Evolutionary conservation across 2,329 filamentous ascomycete genomes (phyloP).

Genomic region (Aspergillus sp.): DNA sequence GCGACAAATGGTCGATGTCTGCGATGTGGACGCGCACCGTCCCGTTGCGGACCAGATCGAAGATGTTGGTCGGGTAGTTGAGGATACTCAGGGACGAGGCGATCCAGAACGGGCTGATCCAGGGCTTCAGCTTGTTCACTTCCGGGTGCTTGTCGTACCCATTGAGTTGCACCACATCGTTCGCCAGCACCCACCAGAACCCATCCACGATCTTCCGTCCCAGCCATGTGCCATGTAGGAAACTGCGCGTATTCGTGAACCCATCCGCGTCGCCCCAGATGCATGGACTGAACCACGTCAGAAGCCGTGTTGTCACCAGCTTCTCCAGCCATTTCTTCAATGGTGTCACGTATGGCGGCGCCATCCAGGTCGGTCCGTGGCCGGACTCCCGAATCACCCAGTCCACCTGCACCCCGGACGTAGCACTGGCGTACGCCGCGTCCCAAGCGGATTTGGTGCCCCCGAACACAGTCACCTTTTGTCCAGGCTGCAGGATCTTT

Average conservation of each 20-base stretch:
- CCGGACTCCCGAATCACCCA: slow-evolving; percentile 36
- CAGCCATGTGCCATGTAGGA: slow-evolving; percentile 46
- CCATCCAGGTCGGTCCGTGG: slow-evolving; percentile 36
- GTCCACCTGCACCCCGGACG: slow-evolving; percentile 42
- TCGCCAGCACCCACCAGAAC: slow-evolving; percentile 47
- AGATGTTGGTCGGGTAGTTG: slow-evolving; percentile 52
- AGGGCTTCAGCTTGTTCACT: slow-evolving; percentile 39
- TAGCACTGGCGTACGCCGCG: slow-evolving; percentile 51
- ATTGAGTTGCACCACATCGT: slow-evolving; percentile 43
- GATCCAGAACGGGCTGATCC: slow-evolving; percentile 44
- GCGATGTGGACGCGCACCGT: slow-evolving; percentile 49
- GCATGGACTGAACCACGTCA: slow-evolving; percentile 69
- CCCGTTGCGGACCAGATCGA: slow-evolving; percentile 47
- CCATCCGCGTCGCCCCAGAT: slow-evolving; percentile 61
- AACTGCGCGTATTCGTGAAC: slow-evolving; percentile 37
- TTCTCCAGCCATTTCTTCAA: slow-evolving; percentile 62
- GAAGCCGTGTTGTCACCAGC: slow-evolving; percentile 56
- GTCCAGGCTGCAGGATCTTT: slow-evolving; percentile 24
- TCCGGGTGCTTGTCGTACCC: slow-evolving; percentile 40
- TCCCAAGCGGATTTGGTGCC: slow-evolving; percentile 57
- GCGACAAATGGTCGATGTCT: slow-evolving; percentile 45
- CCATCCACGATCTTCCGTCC: slow-evolving; percentile 42
- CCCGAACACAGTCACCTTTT: slow-evolving; percentile 45
- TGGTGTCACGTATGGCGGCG: slow-evolving; percentile 52
- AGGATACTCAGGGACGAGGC: slow-evolving; percentile 51